These are phyloP conservation scores for Omphalotus olearius DNA, from an alignment of 1,284 basidiomycete species.

Conservation along the genomic window DNA sequence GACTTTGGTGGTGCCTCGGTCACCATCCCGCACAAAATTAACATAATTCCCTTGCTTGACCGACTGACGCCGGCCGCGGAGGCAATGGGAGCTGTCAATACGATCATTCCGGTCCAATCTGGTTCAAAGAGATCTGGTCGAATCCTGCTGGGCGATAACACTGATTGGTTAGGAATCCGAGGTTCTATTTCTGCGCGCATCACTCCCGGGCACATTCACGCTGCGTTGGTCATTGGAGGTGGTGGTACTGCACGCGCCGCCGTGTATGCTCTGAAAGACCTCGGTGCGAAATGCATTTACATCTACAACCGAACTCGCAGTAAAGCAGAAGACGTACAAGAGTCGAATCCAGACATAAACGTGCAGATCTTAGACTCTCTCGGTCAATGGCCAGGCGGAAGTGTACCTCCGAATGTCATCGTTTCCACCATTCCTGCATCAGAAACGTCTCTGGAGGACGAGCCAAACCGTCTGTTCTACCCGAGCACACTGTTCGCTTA, in stretches of 20 bases:
- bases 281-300: conserved; percentile 72
- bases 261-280: conserved; percentile 77
- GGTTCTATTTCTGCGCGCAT: conserved; percentile 46
- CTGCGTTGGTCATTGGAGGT: conserved; percentile 84
- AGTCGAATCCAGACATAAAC: conserved; percentile 60
- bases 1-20: conserved; percentile 95
- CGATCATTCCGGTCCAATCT: conserved; percentile 58
- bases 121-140: conserved; percentile 18
- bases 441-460: conserved; percentile 47
- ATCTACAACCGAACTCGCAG: conserved; percentile 79
- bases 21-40: conserved; percentile 91
- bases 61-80: conserved; percentile 74
- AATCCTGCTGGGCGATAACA: conserved; percentile 83
- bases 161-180: conserved; percentile 87
- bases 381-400: conserved; percentile 43
- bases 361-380: conserved; percentile 61
- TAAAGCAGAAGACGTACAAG: conserved; percentile 69
- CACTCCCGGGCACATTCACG: conserved; percentile 32
- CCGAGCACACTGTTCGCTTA: conserved; percentile 51
- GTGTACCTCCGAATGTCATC: conserved; percentile 62
- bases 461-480: conserved; percentile 48
- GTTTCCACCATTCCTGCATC: conserved; percentile 84
- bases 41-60: conserved; percentile 79
- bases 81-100: conserved; percentile 91
- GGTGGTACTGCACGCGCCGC: conserved; percentile 93